Base-by-base conservation (phyloP, 768 basidiomycete genomes). In the Tylopilus felleus region DNA sequence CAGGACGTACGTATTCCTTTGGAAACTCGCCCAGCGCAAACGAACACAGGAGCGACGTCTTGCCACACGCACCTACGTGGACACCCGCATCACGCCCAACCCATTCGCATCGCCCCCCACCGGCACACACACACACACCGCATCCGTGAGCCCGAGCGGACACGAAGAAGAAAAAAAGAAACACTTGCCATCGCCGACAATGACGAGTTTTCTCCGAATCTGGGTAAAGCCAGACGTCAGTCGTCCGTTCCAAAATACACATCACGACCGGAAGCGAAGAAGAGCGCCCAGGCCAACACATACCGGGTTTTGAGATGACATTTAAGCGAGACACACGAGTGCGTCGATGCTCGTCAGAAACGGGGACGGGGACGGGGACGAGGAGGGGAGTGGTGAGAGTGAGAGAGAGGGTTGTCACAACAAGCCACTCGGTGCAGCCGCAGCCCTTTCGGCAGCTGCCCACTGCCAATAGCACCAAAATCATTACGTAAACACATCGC, bases 11-110 rank as follows among this genome's bases (percentile, higher is more conserved):
- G 68, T 97, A 97, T 86, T 96, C 92, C 71, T 90, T 90, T 36
- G 93, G 94, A 65, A 97, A 97, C 73, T 95, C 90, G 57, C 93
- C 94, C 35, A 94, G 81, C 9, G 92, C 91, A 70, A 97, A 97
- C 12, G 93, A 93, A 67, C 87, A 92, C 31, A 96, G 73, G 43
- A 96, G 74, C 47, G 90, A 93, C 19, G 93, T 94, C 80, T 99
- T 99, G 65, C 97, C 96, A 65, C 94, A 97, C 58, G 96, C 96
- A 76, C 90, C 89, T 90, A 36, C n/a, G n/a, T n/a, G n/a, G n/a
- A n/a, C n/a, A n/a, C n/a, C n/a, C n/a, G n/a, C n/a, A n/a, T n/a
- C n/a, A n/a, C 40, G 40, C 5, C 22, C 36, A 17, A 27, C 25
- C 25, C 4, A 27, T 7, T 7, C 25, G 7, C 29, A 31, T 2